These are phyloP conservation scores for Phtheirospermum japonicum DNA, from an alignment of 257 asterid species.

Conservation along the genomic window DNA sequence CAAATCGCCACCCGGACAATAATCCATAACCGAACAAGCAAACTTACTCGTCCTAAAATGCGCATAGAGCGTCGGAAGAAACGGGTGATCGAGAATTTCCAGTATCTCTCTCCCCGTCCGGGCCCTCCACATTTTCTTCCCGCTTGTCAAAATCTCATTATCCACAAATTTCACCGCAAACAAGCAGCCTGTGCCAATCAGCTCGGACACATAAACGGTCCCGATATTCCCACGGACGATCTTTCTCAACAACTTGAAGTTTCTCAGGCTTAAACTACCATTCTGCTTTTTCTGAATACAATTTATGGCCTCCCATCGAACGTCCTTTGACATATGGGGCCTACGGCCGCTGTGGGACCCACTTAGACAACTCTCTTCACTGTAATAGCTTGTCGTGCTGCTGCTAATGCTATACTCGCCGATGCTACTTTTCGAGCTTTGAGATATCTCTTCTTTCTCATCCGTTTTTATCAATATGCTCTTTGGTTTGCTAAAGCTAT, in stretches of 20 bases:
- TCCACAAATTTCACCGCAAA: conserved; percentile 68
- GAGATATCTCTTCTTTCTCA: conserved; percentile 55
- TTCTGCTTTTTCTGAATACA: conserved; percentile 47
- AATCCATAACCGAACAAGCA: conserved; percentile 50
- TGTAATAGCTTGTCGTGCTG: conserved; percentile 37
- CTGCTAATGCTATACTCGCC: conserved; percentile 67
- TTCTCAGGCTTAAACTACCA: conserved; percentile 43
- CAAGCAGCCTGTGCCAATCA: conserved; percentile 43
- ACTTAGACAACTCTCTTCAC: conserved; percentile 56
- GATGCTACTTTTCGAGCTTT: conserved; percentile 59
- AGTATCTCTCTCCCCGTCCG: conserved; percentile 58
- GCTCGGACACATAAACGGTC: conserved; percentile 62
- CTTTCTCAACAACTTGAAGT: conserved; percentile 55
- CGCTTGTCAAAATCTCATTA: conserved; percentile 41
- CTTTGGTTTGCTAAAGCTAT: conserved; percentile 27
- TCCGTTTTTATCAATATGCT: conserved; percentile 35
- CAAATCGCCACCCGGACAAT: conserved; percentile 52
- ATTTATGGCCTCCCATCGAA: conserved; percentile 66
- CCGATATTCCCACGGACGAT: too few species aligned
- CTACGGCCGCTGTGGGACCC: conserved; percentile 49
- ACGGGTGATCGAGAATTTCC: conserved; percentile 50
- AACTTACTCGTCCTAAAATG: conserved; percentile 45
- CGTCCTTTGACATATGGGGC: conserved; percentile 72
- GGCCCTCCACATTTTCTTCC: conserved; percentile 51
- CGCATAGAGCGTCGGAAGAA: conserved; percentile 46